phyloP scores from a whole-genome alignment of 2,329 filamentous ascomycete genomes.

The Botrytis squamosa region DNA sequence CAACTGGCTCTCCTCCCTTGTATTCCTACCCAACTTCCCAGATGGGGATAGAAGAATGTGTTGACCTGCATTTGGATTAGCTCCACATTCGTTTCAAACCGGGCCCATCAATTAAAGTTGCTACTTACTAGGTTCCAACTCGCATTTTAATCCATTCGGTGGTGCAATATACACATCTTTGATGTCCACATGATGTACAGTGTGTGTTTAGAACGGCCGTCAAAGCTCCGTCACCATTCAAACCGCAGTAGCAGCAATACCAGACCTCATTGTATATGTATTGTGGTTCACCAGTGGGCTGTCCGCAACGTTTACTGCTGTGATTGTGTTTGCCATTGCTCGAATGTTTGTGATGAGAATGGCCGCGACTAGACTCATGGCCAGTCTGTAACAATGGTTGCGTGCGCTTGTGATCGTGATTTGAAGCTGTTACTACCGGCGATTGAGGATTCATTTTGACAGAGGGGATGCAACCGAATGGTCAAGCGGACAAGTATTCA shows the following conservation, averaged over 20 bases:
- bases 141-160: background rate
- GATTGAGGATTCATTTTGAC: background rate
- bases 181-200: background rate
- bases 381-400: background rate
- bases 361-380: background rate
- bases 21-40: background rate
- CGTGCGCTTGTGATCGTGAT: background rate
- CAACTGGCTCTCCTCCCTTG: background rate
- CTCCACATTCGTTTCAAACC: background rate
- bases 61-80: background rate
- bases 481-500: background rate
- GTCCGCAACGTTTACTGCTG: background rate
- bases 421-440: background rate
- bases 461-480: background rate
- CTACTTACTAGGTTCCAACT: conserved; percentile 9
- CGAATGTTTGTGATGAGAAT: background rate
- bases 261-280: background rate
- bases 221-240: background rate
- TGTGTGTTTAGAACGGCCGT: background rate
- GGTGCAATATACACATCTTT: background rate
- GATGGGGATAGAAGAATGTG: background rate
- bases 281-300: background rate
- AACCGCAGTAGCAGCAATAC: conserved; percentile 7
- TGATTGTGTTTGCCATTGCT: background rate
- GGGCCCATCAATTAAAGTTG: background rate